Conservation (phyloP, 306 rosid species). For the Crotalaria pallida region DNA sequence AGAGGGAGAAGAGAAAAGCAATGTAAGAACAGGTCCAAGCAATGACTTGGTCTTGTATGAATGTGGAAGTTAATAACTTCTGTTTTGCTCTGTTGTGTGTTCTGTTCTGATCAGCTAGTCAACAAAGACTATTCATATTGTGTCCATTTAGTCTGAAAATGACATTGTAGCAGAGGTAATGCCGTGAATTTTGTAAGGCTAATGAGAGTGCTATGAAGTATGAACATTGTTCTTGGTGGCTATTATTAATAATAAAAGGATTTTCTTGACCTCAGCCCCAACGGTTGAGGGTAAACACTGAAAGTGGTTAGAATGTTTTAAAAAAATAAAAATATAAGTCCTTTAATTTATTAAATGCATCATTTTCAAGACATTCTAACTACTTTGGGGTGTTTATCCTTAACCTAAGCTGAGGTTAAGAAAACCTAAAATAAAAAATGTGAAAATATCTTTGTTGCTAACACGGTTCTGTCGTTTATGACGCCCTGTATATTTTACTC, state of each 20-base stretch:
- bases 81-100: background rate
- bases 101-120: background rate
- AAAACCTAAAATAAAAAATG: too few relatives aligned
- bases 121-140: background rate
- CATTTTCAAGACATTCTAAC: too few relatives aligned
- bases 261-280: too few relatives aligned
- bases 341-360: too few relatives aligned
- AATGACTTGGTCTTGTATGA: constrained; percentile 12
- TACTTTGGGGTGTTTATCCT: too few relatives aligned
- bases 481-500: background rate
- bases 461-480: too few relatives aligned
- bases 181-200: background rate
- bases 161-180: background rate
- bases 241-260: background rate
- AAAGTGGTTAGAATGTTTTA: too few relatives aligned
- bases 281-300: too few relatives aligned
- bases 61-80: background rate
- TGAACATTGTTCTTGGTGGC: background rate
- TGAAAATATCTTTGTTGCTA: background rate
- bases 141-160: too few relatives aligned
- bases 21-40: background rate
- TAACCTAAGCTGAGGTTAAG: too few relatives aligned
- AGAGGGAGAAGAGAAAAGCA: background rate
- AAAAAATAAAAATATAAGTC: too few relatives aligned
- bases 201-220: background rate